Conservation (phyloP, 495 filamentous ascomycete species). For the Trichoderma erinaceum region DNA sequence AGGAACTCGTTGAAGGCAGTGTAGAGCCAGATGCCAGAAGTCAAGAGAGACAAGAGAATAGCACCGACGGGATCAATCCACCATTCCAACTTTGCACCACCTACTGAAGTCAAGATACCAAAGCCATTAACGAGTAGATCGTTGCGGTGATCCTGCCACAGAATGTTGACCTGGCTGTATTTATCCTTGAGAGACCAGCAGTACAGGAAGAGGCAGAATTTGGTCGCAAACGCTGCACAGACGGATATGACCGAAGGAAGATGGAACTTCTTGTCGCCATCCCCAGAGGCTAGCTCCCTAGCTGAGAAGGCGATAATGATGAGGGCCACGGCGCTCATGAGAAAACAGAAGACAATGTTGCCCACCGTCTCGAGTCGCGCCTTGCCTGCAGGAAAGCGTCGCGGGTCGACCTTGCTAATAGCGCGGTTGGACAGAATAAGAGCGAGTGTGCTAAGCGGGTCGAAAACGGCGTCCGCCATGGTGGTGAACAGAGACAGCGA, state of each 20-base stretch:
- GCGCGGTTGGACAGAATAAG: conserved; percentile 85
- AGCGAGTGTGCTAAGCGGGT: conserved; percentile 85
- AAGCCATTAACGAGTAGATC: conserved; percentile 87
- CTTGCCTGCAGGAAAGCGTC: conserved; percentile 87
- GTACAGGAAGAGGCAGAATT: conserved; percentile 78
- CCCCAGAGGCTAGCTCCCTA: conserved; percentile 53
- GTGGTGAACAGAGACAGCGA: conserved; percentile 96
- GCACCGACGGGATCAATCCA: conserved; percentile 95
- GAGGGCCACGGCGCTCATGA: conserved; percentile 88
- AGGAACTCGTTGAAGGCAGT: conserved; percentile 89
- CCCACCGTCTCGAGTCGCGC: conserved; percentile 92
- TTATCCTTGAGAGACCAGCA: conserved; percentile 86
- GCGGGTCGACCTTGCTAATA: conserved; percentile 80
- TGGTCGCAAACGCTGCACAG: conserved; percentile 75
- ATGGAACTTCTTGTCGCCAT: conserved; percentile 55
- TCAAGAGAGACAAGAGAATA: conserved; percentile 70
- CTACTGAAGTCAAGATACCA: conserved; percentile 82
- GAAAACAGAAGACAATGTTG: conserved; percentile 94
- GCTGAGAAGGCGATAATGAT: conserved; percentile 85
- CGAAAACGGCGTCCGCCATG: conserved; percentile 95
- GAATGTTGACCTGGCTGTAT: conserved; percentile 81
- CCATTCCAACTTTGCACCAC: conserved; percentile 81
- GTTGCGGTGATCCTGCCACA: conserved; percentile 90
- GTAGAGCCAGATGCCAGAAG: conserved; percentile 70
- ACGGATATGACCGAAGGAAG: conserved; percentile 84